Conservation (phyloP, 805 yeast species). For the Lipomyces oligophaga region DNA sequence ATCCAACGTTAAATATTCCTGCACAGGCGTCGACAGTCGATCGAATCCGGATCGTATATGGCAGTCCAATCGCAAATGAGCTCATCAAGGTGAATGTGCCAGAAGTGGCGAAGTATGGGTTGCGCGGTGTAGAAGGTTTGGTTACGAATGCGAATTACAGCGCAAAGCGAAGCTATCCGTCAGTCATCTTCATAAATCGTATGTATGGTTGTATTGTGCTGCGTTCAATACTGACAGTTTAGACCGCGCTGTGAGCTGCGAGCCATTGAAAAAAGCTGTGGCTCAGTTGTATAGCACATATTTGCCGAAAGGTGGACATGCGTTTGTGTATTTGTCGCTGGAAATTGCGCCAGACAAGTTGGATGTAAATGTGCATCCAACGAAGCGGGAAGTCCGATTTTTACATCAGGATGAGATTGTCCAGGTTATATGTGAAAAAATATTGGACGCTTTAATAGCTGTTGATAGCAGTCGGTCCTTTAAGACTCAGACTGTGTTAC, state of each 20-base stretch:
- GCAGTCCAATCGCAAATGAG: constrained; percentile 63
- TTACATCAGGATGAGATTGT: constrained; percentile 82
- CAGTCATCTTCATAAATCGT: constrained; percentile 77
- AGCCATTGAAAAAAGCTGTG: constrained; percentile 70
- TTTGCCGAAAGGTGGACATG: constrained; percentile 72
- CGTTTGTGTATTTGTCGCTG: constrained; percentile 75
- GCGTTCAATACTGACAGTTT: neutral
- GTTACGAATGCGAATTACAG: constrained; percentile 69
- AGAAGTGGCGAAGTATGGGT: constrained; percentile 45
- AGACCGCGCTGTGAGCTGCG: constrained; percentile 73
- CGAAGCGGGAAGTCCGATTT: constrained; percentile 87
- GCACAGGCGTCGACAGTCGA: constrained; percentile 52
- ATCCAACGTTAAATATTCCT: constrained; percentile 60
- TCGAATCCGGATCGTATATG: constrained; percentile 69
- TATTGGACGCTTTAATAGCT: constrained; percentile 51
- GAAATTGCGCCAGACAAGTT: constrained; percentile 62
- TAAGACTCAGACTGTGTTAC: constrained; percentile 56
- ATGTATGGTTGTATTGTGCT: neutral
- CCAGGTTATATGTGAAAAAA: constrained; percentile 48
- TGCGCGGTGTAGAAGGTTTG: constrained; percentile 53
- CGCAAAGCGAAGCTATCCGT: constrained; percentile 60
- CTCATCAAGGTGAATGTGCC: constrained; percentile 48
- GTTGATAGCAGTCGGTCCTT: constrained; percentile 68
- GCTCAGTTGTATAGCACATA: constrained; percentile 56
- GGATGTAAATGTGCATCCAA: constrained; percentile 95